phyloP scores from a whole-genome alignment of 805 yeast species.

The Lachancea dasiensis region DNA sequence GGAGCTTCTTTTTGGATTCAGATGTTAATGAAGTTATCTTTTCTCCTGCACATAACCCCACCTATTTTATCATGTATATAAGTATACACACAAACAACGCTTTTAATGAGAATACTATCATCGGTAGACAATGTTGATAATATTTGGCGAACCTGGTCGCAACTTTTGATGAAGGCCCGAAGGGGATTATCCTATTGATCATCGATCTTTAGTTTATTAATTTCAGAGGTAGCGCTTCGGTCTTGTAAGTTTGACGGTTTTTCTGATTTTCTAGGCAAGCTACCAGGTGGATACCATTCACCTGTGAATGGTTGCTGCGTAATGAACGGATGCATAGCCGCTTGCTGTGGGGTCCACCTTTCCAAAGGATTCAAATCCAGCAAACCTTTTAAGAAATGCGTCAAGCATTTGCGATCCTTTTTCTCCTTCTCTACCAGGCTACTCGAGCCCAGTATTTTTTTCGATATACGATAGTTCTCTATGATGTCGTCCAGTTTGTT shows the following conservation, averaged over 20 bases:
- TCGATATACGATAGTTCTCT: conserved; percentile 64
- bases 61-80: conserved; percentile 6
- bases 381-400: conserved; percentile 73
- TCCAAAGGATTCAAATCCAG: conserved; percentile 85
- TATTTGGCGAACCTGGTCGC: background rate
- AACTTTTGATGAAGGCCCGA: background rate
- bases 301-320: conserved; percentile 53
- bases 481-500: conserved; percentile 65
- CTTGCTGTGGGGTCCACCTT: conserved; percentile 97
- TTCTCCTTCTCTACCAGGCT: conserved; percentile 59
- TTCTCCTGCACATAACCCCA: background rate
- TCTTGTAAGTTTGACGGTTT: conserved; percentile 17
- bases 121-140: background rate
- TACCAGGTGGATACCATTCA: conserved; percentile 49
- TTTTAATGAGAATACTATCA: conserved; percentile 3
- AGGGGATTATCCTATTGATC: conserved; percentile 8
- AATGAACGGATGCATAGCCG: conserved; percentile 84
- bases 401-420: conserved; percentile 60
- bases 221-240: conserved; percentile 14
- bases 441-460: conserved; percentile 38
- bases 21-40: conserved; percentile 1
- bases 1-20: no score
- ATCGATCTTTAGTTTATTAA: conserved; percentile 18
- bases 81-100: conserved; percentile 1
- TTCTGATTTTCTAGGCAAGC: conserved; percentile 5